phyloP scores from a whole-genome alignment of 768 basidiomycete genomes.

The Boletus tylopilopsis region DNA sequence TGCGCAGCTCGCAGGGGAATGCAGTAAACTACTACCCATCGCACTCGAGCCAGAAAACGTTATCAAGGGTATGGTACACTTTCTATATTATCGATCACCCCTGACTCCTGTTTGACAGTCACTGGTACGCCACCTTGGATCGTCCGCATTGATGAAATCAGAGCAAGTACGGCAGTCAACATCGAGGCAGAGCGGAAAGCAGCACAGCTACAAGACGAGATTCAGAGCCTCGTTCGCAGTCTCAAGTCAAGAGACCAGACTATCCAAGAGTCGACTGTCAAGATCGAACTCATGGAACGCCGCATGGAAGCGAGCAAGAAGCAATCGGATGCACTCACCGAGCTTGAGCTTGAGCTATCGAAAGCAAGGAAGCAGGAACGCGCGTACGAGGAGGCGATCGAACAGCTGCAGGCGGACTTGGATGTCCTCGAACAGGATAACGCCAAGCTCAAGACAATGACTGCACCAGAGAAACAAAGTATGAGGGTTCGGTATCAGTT shows the following conservation, averaged over 20 bases:
- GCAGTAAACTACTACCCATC: conserved; percentile 63
- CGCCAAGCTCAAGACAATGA: conserved; percentile 68
- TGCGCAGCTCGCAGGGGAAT: conserved; percentile 65
- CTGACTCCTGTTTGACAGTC: conserved; percentile 38
- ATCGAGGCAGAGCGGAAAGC: conserved; percentile 91
- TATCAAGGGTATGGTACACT: conserved; percentile 58
- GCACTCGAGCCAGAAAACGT: conserved; percentile 75
- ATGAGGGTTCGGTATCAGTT: conserved; percentile 14
- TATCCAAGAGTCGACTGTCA: conserved; percentile 85
- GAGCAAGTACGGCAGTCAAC: conserved; percentile 78
- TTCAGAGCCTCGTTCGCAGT: conserved; percentile 80
- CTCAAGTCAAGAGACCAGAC: conserved; percentile 87
- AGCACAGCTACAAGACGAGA: conserved; percentile 80
- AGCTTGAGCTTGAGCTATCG: conserved; percentile 75
- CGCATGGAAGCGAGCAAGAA: conserved; percentile 89
- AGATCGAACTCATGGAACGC: conserved; percentile 93
- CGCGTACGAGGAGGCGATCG: conserved; percentile 90
- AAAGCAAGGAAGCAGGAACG: conserved; percentile 87
- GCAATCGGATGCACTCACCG: conserved; percentile 78
- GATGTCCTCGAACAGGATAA: conserved; percentile 88
- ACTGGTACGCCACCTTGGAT: conserved; percentile 84
- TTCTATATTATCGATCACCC: neutral
- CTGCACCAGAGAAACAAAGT: conserved; percentile 72
- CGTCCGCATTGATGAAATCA: conserved; percentile 75
- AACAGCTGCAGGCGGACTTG: conserved; percentile 85